Conservation (phyloP, 768 basidiomycete genomes). For the Nevesoporus exiguus region DNA sequence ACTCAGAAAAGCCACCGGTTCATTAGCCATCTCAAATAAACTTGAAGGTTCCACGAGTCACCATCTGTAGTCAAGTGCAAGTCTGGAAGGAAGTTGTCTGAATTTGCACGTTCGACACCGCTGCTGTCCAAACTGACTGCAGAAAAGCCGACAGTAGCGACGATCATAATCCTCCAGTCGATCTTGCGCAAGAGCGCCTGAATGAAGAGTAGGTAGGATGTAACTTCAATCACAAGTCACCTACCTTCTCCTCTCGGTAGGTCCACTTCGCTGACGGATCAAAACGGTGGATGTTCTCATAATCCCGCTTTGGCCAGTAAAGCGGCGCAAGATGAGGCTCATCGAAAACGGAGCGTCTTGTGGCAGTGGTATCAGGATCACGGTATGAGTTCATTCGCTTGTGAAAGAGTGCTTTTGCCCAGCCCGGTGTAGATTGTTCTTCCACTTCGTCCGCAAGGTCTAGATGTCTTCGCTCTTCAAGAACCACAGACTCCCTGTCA, state of each 20-base stretch:
- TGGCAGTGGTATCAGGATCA: constrained; percentile 40
- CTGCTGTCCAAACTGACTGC: constrained; percentile 52
- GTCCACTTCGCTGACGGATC: constrained; percentile 60
- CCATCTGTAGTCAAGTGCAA: constrained; percentile 52
- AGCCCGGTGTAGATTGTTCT: not conserved
- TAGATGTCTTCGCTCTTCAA: too few species aligned
- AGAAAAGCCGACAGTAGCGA: constrained; percentile 55
- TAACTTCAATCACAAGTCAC: not conserved
- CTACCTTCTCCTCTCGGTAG: constrained; percentile 48
- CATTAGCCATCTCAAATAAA: not conserved
- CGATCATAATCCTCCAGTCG: constrained; percentile 19
- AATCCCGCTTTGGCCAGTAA: constrained; percentile 46
- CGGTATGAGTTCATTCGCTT: not conserved
- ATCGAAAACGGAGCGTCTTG: constrained; percentile 49
- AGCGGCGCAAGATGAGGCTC: not conserved
- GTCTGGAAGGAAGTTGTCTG: too few species aligned
- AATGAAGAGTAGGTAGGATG: not conserved
- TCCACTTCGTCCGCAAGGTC: constrained; percentile 12
- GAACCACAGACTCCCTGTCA: too few species aligned
- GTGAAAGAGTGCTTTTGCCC: not conserved
- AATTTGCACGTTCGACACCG: too few species aligned
- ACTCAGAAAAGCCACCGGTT: not conserved
- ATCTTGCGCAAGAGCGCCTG: constrained; percentile 51
- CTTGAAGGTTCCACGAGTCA: constrained; percentile 9
- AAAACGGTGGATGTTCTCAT: constrained; percentile 57